A percentile compares a stretch with the other conserved stretches of the same genome.
These are phyloP conservation scores for Wallacemonas sp. DNA, from an alignment of 208 protist species.

Conservation along the genomic window DNA sequence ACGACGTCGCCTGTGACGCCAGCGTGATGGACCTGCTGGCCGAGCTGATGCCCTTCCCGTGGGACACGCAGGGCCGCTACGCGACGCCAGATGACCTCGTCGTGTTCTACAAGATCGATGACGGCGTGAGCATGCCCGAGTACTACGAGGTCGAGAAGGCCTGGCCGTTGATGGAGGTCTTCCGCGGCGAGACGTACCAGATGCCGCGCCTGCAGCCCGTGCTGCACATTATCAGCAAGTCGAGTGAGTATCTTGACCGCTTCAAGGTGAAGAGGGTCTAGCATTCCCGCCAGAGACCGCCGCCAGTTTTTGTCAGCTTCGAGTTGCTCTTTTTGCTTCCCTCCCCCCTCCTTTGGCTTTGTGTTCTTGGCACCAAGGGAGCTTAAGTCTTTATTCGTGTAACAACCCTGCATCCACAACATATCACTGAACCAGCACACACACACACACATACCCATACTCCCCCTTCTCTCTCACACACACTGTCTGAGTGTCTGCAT, in stretches of 20 bases:
- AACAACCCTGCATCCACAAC: too few relatives aligned
- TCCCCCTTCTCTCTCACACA: too few relatives aligned
- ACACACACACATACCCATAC: too few relatives aligned
- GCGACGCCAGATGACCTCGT: slow-evolving; percentile 53
- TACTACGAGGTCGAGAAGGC: slow-evolving; percentile 69
- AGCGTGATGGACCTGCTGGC: slow-evolving; percentile 62
- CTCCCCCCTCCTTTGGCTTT: too few relatives aligned
- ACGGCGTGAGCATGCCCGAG: slow-evolving; percentile 74
- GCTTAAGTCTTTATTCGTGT: too few relatives aligned
- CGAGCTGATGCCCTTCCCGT: slow-evolving; percentile 87
- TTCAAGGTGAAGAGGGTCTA: slow-evolving; percentile 38
- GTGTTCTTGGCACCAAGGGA: too few relatives aligned
- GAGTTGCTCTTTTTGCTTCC: too few relatives aligned
- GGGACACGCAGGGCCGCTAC: slow-evolving; percentile 76
- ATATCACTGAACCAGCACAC: too few relatives aligned
- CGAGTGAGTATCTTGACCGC: slow-evolving; percentile 60
- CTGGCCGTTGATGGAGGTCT: slow-evolving; percentile 82
- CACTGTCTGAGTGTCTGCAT: too few relatives aligned
- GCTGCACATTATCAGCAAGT: slow-evolving; percentile 67
- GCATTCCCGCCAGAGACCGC: too few relatives aligned
- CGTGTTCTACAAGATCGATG: slow-evolving; percentile 85
- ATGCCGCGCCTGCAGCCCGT: slow-evolving; percentile 81
- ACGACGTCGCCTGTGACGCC: slow-evolving; percentile 84
- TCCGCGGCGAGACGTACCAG: slow-evolving; percentile 66
- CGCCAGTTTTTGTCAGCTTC: too few relatives aligned